phyloP scores from a whole-genome alignment of 495 filamentous ascomycete genomes.

The Bathelium albidoporum region DNA sequence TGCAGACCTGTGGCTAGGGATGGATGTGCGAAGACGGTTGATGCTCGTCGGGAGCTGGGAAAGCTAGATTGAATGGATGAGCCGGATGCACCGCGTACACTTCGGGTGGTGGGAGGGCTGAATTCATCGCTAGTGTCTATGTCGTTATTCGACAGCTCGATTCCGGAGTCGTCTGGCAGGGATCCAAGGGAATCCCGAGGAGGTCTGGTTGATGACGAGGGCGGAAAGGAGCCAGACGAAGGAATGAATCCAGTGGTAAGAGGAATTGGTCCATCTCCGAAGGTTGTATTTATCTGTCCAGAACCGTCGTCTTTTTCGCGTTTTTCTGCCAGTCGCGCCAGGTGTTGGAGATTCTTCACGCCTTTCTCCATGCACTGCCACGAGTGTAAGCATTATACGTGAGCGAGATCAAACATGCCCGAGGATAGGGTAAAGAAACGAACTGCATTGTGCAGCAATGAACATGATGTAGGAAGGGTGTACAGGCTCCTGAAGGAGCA shows the following conservation, averaged over 20 bases:
- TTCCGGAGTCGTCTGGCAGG: conserved; percentile 3
- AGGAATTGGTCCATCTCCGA: background rate
- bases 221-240: background rate
- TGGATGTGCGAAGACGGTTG: background rate
- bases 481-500: background rate
- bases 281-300: background rate
- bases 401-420: background rate
- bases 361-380: conserved; percentile 45
- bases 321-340: conserved; percentile 29
- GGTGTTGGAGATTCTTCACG: conserved; percentile 37
- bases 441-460: background rate
- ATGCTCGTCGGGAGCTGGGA: background rate
- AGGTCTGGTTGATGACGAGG: background rate
- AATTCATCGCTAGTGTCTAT: conserved; percentile 13
- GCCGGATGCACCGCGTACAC: background rate
- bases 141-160: conserved; percentile 21
- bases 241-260: background rate
- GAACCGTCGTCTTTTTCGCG: background rate
- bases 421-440: background rate
- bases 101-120: background rate
- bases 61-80: background rate
- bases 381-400: background rate
- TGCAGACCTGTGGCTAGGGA: background rate
- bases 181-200: background rate
- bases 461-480: background rate